Base-by-base conservation (phyloP, 306 rosid genomes). In the Vicia villosa region DNA sequence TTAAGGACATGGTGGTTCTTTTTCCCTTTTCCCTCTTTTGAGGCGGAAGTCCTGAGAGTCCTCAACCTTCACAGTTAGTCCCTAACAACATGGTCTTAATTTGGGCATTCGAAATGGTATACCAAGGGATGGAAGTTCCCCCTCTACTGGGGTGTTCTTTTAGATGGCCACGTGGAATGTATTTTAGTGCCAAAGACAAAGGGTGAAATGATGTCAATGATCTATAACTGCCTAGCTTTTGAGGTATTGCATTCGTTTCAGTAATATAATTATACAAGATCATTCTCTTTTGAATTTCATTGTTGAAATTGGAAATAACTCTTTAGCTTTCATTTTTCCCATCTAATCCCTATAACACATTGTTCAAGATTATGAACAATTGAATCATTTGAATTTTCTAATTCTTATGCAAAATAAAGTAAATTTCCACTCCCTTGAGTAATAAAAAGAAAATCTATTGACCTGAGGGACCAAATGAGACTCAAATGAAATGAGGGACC, bases 151-250 rank as follows among this genome's bases (percentile, higher is more conserved):
- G 26, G 26, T 22, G 26, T 22, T 22, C 1, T 22, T 22, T 87
- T 74, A 86, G 99, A 83, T 92, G 99, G 47, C 97, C 99, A 0
- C 99, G 99, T 3, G 99, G 99, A 58, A 95, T 95, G 99, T 95
- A 95, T 82, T 95, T 95, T 82, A 87, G 99, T 80, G 99, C 97
- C 52, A 95, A 84, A 83, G 99, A 95, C 82, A 95, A 88, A 79
- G 99, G 99, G 38, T n/a, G 99, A 95, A 83, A 95, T 95, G 99
- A 91, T 95, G 99, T 91, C 99, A 64, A 95, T 95, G 99, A 95
- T 95, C 74, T 95, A 91, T 75, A 95, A 95, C 71, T 95, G 99
- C 97, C 99, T 97, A 68, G 85, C 86, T 37, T 78, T 80, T 0
- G 54, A 91, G 95, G 99, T 89, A 81, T 56, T 62, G 64, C 36